Conservation (phyloP, 345 rosid species). For the Gossypium turneri region DNA sequence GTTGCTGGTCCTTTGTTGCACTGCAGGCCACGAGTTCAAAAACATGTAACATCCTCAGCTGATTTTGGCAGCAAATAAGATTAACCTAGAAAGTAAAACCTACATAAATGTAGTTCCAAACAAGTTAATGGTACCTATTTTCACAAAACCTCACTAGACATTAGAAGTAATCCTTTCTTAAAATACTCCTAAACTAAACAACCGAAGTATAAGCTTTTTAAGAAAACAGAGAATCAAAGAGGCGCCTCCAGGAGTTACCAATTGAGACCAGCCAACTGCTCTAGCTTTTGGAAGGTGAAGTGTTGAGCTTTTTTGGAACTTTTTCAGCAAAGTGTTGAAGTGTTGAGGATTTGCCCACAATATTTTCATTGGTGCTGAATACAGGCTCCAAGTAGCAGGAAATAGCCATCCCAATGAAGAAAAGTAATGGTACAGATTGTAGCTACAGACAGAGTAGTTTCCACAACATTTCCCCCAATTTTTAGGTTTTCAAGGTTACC, state of each 20-base stretch:
- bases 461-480: background rate
- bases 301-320: background rate
- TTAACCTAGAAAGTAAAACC: background rate
- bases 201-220: background rate
- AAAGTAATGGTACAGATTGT: background rate
- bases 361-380: background rate
- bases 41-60: conserved; percentile 90
- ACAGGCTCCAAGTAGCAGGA: background rate
- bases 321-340: background rate
- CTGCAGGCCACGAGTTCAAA: too few species aligned
- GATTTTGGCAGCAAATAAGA: conserved; percentile 30
- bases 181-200: background rate
- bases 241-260: background rate
- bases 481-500: background rate
- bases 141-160: background rate
- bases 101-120: background rate
- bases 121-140: background rate
- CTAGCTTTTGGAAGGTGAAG: background rate
- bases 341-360: background rate
- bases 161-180: background rate
- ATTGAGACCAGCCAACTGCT: background rate
- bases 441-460: background rate
- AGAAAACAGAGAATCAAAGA: background rate
- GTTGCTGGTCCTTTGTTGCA: too few species aligned
- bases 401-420: background rate